Base-by-base conservation (phyloP, 2,329 filamentous ascomycete genomes). In the Ophiosphaerella narmari region DNA sequence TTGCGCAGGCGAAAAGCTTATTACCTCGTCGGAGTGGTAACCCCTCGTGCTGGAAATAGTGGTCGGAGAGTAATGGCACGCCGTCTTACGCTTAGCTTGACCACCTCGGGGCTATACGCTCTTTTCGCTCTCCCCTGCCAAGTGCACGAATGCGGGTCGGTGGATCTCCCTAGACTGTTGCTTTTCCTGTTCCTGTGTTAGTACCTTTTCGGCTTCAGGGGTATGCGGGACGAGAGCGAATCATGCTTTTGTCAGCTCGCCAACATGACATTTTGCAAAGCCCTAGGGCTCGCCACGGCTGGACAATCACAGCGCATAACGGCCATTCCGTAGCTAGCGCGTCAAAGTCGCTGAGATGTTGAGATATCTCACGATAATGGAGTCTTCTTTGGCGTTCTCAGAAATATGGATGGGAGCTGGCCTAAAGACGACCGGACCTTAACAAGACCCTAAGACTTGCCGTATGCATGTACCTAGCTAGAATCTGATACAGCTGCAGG, bases 61-160 rank as follows among this genome's bases (percentile, higher is more conserved):
- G 40, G 31, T 37, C 13, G 14, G 53, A 52, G 29, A 35, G 31
- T 33, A 43, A 50, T 47, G 18, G 21, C 29, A 13, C 11, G 29
- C 44, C 36, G 47, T 55, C 50, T 48, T 42, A 24, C 50, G 31
- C 33, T 50, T 52, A 54, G 48, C 50, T 21, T 45, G 37, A 39
- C 49, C 57, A 40, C 7, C 41, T 38, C 31, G 16, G 16, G 44
- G 34, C 48, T 42, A 38, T 48, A 33, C 34, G 35, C 42, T 29
- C 38, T 35, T 50, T 50, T 55, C 43, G 18, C 41, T 54, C 49
- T 61, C 63, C 63, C 68, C 67, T 72, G 68, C 67, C 67, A 72
- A 72, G 68, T 26, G 31, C 16, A 24, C 46, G 24, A 50, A 39
- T 45, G 58, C 55, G 55, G 53, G 44, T 35, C 53, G 31, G 42